These are phyloP conservation scores for Trematosphaeria pertusa DNA, from an alignment of 2,329 filamentous ascomycete species.

Conservation along the genomic window DNA sequence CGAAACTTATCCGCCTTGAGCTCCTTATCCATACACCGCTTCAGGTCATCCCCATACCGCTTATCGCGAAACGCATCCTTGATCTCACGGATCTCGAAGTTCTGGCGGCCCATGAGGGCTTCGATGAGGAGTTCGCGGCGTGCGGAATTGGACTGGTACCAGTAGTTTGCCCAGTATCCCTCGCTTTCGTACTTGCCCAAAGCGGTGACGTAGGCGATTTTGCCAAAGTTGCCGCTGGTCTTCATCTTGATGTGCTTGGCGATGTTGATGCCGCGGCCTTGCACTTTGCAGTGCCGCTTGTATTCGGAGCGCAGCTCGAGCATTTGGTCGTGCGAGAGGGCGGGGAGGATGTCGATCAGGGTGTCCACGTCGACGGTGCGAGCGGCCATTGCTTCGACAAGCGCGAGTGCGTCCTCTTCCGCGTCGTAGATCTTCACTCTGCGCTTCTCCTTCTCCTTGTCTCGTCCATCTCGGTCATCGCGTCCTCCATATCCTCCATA, in stretches of 20 bases:
- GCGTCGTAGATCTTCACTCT: slow-evolving; percentile 83
- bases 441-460: slow-evolving; percentile 53
- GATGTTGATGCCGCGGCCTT: slow-evolving; percentile 81
- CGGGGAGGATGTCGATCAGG: slow-evolving; percentile 83
- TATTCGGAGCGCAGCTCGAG: slow-evolving; percentile 87
- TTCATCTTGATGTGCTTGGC: slow-evolving; percentile 87
- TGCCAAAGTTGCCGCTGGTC: slow-evolving; percentile 79
- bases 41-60: slow-evolving; percentile 82
- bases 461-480: slow-evolving; percentile 16
- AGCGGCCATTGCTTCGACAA: slow-evolving; percentile 76
- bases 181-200: slow-evolving; percentile 92
- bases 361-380: slow-evolving; percentile 69
- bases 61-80: slow-evolving; percentile 91
- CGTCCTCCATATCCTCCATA: slow-evolving; percentile 29
- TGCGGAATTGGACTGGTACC: slow-evolving; percentile 88
- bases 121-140: slow-evolving; percentile 92
- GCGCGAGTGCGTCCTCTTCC: slow-evolving; percentile 75
- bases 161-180: slow-evolving; percentile 97
- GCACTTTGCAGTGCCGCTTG: slow-evolving; percentile 86
- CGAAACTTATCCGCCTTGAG: slow-evolving; percentile 97
- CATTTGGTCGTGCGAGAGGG: slow-evolving; percentile 85
- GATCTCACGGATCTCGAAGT: slow-evolving; percentile 85
- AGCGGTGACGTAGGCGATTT: slow-evolving; percentile 88
- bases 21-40: slow-evolving; percentile 88
- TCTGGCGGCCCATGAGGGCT: slow-evolving; percentile 85